Percentiles rank a stretch among this genome's conserved stretches.
phyloP scores from a whole-genome alignment of 2,329 filamentous ascomycete species.

The Graphilbum fragrans region DNA sequence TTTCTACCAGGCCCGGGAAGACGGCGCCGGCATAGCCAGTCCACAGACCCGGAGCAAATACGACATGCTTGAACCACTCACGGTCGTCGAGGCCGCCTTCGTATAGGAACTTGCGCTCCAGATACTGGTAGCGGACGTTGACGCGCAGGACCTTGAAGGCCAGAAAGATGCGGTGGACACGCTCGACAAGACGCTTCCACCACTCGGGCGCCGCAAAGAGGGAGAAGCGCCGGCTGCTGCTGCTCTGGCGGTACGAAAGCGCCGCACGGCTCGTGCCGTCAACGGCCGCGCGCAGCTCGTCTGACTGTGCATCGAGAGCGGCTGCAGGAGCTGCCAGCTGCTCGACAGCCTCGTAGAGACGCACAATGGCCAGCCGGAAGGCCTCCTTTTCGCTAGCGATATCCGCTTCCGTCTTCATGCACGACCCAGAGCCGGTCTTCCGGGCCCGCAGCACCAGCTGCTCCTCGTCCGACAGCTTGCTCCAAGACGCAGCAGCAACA shows the following conservation, averaged over 20 bases:
- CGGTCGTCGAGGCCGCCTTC: slow-evolving; percentile 64
- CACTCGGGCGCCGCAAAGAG: slow-evolving; percentile 27
- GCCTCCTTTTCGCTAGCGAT: background rate
- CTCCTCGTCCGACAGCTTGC: slow-evolving; percentile 16
- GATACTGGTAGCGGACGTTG: slow-evolving; percentile 71
- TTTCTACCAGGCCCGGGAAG: slow-evolving; percentile 50
- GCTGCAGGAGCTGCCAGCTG: slow-evolving; percentile 24
- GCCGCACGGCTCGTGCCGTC: background rate
- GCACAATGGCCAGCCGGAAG: slow-evolving; percentile 11
- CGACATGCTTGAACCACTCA: slow-evolving; percentile 67
- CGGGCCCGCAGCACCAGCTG: slow-evolving; percentile 21
- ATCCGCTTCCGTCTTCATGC: too few species aligned
- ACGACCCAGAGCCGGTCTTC: slow-evolving; percentile 7
- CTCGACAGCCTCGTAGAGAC: slow-evolving; percentile 19
- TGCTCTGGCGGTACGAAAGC: too few species aligned
- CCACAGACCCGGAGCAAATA: slow-evolving; percentile 60
- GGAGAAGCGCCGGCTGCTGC: too few species aligned
- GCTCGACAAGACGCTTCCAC: slow-evolving; percentile 51
- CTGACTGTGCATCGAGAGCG: slow-evolving; percentile 32
- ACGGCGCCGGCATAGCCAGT: slow-evolving; percentile 75
- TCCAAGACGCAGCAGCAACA: background rate
- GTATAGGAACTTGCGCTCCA: slow-evolving; percentile 74
- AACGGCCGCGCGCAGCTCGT: slow-evolving; percentile 15
- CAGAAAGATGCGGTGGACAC: slow-evolving; percentile 35
- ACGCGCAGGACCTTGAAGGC: slow-evolving; percentile 21